Percentiles rank a stretch among this genome's conserved stretches.
Evolutionary conservation across 2,329 filamentous ascomycete species (phyloP).

Genomic region (Nigrograna mackinnonii): DNA sequence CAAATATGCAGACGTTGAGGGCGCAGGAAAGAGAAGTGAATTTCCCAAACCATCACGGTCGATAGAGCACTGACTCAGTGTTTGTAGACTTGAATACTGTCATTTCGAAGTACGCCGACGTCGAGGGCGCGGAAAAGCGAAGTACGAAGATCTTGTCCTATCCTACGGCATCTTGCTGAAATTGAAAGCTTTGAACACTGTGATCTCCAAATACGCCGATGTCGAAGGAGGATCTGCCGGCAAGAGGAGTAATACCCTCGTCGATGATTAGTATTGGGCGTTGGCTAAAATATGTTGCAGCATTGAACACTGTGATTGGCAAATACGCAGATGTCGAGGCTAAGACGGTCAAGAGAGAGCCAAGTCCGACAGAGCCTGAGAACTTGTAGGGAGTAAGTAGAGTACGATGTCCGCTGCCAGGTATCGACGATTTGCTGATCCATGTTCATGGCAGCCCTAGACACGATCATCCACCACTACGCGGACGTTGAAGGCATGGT

Average conservation of each 20-base stretch:
- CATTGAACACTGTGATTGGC: not conserved
- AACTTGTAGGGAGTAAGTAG: no score
- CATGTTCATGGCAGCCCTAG: not conserved
- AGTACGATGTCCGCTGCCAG: no score
- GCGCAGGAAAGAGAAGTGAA: not conserved
- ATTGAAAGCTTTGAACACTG: not conserved
- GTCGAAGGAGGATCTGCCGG: not conserved
- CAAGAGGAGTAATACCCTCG: slow-evolving; percentile 1
- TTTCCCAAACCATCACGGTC: no score
- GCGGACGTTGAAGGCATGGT: not conserved
- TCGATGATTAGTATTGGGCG: no score
- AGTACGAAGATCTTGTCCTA: no score
- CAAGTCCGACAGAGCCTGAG: no score
- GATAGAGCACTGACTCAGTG: no score
- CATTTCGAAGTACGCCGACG: not conserved
- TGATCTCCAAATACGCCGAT: not conserved
- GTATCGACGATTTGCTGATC: no score
- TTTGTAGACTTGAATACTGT: not conserved
- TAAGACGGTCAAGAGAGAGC: not conserved
- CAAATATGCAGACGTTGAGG: slow-evolving; percentile 1
- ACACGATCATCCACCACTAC: slow-evolving; percentile 1
- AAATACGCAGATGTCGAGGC: not conserved
- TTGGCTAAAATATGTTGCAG: not conserved
- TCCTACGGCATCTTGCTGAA: no score
- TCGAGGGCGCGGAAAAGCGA: slow-evolving; percentile 1